Evolutionary conservation across 2,329 filamentous ascomycete genomes (phyloP).

Genomic region (Alternaria triticina): DNA sequence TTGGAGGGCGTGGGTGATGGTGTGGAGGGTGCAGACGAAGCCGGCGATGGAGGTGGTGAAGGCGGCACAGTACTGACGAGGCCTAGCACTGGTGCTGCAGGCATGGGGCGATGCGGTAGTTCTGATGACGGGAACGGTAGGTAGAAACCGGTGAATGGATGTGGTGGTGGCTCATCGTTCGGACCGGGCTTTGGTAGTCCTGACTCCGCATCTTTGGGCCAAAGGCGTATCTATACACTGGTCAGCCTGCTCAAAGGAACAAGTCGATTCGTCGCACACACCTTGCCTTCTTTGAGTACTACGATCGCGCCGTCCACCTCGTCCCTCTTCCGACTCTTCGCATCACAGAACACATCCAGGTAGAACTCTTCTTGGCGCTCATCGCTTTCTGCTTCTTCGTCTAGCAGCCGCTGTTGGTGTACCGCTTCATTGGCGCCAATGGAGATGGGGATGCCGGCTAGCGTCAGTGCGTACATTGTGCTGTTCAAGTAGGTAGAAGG

Average conservation of each 20-base stretch:
- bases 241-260: background rate
- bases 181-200: slow-evolving; percentile 31
- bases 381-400: slow-evolving; percentile 56
- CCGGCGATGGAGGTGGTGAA: background rate
- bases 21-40: slow-evolving; percentile 45
- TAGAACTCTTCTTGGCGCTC: slow-evolving; percentile 59
- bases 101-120: slow-evolving; percentile 43
- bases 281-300: slow-evolving; percentile 54
- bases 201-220: slow-evolving; percentile 45
- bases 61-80: slow-evolving; percentile 57
- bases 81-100: slow-evolving; percentile 51
- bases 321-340: slow-evolving; percentile 43
- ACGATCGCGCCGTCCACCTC: slow-evolving; percentile 53
- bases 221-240: slow-evolving; percentile 40
- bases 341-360: slow-evolving; percentile 55
- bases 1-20: slow-evolving; percentile 6
- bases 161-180: slow-evolving; percentile 39
- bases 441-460: slow-evolving; percentile 55
- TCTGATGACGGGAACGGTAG: slow-evolving; percentile 56
- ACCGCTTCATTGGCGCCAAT: slow-evolving; percentile 60
- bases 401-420: slow-evolving; percentile 55
- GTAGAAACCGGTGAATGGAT: slow-evolving; percentile 60
- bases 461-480: slow-evolving; percentile 39
- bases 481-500: background rate
- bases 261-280: slow-evolving; percentile 26